Percentiles rank a stretch among this genome's conserved stretches.
phyloP scores from a whole-genome alignment of 2,329 filamentous ascomycete species.

The Colletotrichum liaoningense region DNA sequence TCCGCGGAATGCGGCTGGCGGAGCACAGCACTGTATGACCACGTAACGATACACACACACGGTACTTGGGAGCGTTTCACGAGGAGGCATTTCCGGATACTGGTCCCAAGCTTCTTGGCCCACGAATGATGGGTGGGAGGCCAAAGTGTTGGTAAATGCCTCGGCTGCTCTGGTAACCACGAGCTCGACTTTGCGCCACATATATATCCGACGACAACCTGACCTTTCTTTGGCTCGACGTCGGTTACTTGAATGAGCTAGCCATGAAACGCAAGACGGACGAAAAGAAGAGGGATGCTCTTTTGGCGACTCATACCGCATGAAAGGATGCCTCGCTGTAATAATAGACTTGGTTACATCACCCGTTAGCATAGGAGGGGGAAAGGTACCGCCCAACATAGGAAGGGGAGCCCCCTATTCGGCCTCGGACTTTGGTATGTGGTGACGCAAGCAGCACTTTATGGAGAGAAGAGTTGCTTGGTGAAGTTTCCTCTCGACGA shows the following conservation, averaged over 20 bases:
- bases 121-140: slow-evolving; percentile 13
- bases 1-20: slow-evolving; percentile 35
- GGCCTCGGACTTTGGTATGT: slow-evolving; percentile 25
- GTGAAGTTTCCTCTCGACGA: slow-evolving; percentile 18
- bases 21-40: slow-evolving; percentile 36
- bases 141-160: slow-evolving; percentile 11
- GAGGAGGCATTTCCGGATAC: slow-evolving; percentile 24
- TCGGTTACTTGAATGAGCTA: neutral
- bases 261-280: slow-evolving; percentile 17
- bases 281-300: slow-evolving; percentile 25
- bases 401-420: slow-evolving; percentile 11
- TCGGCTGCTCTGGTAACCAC: slow-evolving; percentile 14
- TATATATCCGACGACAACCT: slow-evolving; percentile 24
- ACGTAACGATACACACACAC: slow-evolving; percentile 35
- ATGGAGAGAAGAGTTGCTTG: neutral
- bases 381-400: slow-evolving; percentile 6
- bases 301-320: slow-evolving; percentile 32
- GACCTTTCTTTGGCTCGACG: slow-evolving; percentile 11
- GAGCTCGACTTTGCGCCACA: slow-evolving; percentile 20
- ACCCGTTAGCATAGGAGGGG: slow-evolving; percentile 34
- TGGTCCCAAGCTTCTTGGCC: slow-evolving; percentile 23
- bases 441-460: slow-evolving; percentile 19
- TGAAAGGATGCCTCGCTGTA: slow-evolving; percentile 42
- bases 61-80: slow-evolving; percentile 27
- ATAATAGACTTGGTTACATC: slow-evolving; percentile 46